Percentiles rank a stretch among this genome's conserved stretches.
Conservation (phyloP, 1,284 basidiomycete genomes). For the Boletellus sp. region DNA sequence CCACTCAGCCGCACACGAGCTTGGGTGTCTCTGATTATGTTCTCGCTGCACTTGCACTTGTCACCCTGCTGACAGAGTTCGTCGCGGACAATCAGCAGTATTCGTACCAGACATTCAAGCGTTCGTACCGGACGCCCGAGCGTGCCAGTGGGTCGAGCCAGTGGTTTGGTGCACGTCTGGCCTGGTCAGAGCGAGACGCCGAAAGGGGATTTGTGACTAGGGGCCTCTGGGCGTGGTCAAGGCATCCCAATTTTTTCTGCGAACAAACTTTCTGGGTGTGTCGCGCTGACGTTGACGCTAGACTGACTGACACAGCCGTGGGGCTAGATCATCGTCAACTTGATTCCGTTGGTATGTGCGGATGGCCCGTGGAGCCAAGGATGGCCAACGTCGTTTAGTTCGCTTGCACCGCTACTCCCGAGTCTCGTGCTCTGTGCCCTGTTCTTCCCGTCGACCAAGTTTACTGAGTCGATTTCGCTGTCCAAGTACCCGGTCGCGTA, state of each 20-base stretch:
- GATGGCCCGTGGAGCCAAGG: constrained; percentile 36
- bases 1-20: constrained; percentile 51
- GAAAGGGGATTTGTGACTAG: constrained; percentile 81
- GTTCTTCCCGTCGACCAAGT: constrained; percentile 71
- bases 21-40: constrained; percentile 63
- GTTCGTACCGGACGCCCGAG: too few species aligned
- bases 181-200: constrained; percentile 65
- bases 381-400: constrained; percentile 21
- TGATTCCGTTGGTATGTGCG: constrained; percentile 59
- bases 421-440: constrained; percentile 59
- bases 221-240: constrained; percentile 81
- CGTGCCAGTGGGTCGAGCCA: too few species aligned
- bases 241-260: constrained; percentile 90
- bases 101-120: constrained; percentile 80
- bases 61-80: constrained; percentile 69
- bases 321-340: constrained; percentile 57
- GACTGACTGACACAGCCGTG: constrained; percentile 1
- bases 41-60: constrained; percentile 57
- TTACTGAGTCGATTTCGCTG: constrained; percentile 77
- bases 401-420: constrained; percentile 47
- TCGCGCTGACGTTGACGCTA: background rate
- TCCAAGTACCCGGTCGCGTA: constrained; percentile 78
- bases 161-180: constrained; percentile 62
- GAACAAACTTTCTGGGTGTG: constrained; percentile 88
- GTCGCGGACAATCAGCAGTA: constrained; percentile 90